Conservation (phyloP, 2,329 filamentous ascomycete genomes). For the Berkeleyomyces basicola region DNA sequence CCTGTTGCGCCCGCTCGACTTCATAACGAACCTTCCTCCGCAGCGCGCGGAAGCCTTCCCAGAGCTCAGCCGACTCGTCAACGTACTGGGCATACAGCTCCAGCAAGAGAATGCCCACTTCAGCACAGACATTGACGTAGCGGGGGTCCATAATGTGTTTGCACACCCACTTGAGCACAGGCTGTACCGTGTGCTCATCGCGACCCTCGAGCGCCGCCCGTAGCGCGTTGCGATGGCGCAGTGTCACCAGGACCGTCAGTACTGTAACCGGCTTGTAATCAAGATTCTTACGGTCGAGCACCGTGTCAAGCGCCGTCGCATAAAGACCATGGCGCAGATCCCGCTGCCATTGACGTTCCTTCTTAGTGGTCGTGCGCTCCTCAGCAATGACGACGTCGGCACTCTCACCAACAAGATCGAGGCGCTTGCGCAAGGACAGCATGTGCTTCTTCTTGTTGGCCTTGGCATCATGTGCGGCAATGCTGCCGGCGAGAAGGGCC, state of each 20-base stretch:
- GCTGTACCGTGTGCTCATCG: conserved; percentile 66
- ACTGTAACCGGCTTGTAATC: conserved; percentile 44
- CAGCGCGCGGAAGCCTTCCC: conserved; percentile 50
- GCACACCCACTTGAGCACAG: conserved; percentile 68
- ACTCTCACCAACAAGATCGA: conserved; percentile 69
- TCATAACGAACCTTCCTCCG: conserved; percentile 56
- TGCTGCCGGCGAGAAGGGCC: conserved; percentile 58
- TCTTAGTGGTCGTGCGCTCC: conserved; percentile 34
- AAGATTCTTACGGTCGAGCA: conserved; percentile 38
- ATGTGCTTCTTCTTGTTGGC: conserved; percentile 51
- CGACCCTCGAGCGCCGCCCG: conserved; percentile 63
- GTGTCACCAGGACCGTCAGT: conserved; percentile 64
- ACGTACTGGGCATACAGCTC: conserved; percentile 77
- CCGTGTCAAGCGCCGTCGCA: conserved; percentile 59
- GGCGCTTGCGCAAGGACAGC: conserved; percentile 30
- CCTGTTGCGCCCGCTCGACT: conserved; percentile 69
- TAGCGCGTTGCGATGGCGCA: conserved; percentile 76
- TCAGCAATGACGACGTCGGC: conserved; percentile 80
- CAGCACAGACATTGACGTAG: conserved; percentile 64
- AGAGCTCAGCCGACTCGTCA: conserved; percentile 55
- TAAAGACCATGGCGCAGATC: conserved; percentile 68
- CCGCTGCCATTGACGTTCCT: conserved; percentile 61
- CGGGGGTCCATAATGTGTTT: conserved; percentile 69
- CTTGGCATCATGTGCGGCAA: conserved; percentile 61
- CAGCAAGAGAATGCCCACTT: conserved; percentile 64